Percentiles rank a stretch among this genome's conserved stretches.
Evolutionary conservation across 352 stramenopile genomes (phyloP).

Genomic region (Lagenidium giganteum): DNA sequence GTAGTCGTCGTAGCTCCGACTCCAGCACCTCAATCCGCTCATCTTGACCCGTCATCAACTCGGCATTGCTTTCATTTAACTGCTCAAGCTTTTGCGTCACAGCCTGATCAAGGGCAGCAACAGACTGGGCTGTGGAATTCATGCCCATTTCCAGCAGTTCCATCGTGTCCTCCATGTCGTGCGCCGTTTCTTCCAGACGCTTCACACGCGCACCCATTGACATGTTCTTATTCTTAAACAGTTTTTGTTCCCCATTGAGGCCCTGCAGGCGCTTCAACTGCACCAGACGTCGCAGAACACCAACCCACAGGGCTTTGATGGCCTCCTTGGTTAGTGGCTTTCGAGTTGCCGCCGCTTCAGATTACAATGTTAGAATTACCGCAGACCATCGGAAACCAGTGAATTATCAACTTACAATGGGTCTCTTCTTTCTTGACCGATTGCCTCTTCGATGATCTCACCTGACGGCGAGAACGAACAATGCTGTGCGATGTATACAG

Average conservation of each 20-base stretch:
- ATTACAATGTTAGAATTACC: no score
- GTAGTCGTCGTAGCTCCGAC: slow-evolving; percentile 44
- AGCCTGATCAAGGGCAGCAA: slow-evolving; percentile 29
- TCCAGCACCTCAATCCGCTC: slow-evolving; percentile 54
- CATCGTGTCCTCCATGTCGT: slow-evolving; percentile 43
- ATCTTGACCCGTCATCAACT: slow-evolving; percentile 42
- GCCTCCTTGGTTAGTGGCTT: slow-evolving; percentile 27
- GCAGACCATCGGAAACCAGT: no score
- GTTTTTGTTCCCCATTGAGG: slow-evolving; percentile 43
- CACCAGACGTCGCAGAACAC: slow-evolving; percentile 45
- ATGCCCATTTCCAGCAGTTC: slow-evolving; percentile 38
- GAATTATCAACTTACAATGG: no score
- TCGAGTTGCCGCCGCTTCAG: no score
- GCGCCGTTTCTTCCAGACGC: slow-evolving; percentile 44
- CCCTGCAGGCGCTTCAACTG: slow-evolving; percentile 48
- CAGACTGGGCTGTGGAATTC: slow-evolving; percentile 27
- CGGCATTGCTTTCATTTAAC: slow-evolving; percentile 28
- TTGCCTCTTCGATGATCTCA: slow-evolving; percentile 20
- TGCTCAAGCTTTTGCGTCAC: slow-evolving; percentile 43
- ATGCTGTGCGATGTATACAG: slow-evolving; percentile 3
- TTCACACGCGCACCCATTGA: slow-evolving; percentile 60
- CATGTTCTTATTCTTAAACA: slow-evolving; percentile 56
- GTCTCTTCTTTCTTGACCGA: no score
- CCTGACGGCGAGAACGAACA: slow-evolving; percentile 27
- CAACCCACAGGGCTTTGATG: slow-evolving; percentile 37